A percentile compares a stretch with the other conserved stretches of the same genome.
phyloP scores from a whole-genome alignment of 352 stramenopile species.

The Phytophthora europaea region DNA sequence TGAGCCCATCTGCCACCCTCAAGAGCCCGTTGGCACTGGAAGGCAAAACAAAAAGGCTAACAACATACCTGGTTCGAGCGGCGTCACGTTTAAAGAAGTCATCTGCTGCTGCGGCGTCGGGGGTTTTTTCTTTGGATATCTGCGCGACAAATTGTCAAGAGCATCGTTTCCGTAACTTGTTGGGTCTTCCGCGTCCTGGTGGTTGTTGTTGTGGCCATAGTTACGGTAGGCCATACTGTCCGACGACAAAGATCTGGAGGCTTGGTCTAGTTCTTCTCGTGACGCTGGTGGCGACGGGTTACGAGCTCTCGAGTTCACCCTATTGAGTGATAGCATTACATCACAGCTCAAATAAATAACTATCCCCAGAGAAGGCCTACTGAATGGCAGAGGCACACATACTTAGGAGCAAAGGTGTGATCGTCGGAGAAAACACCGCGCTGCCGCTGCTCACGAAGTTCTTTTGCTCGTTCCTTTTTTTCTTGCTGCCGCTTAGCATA shows the following conservation, averaged over 20 bases:
- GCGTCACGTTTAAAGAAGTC: conserved; percentile 30
- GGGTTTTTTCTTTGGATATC: conserved; percentile 65
- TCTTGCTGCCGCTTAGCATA: conserved; percentile 85
- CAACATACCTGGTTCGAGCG: conserved; percentile 60
- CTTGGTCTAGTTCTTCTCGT: conserved; percentile 62
- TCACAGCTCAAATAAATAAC: background rate
- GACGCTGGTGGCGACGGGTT: conserved; percentile 43
- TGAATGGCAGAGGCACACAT: conserved; percentile 6
- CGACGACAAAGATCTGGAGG: conserved; percentile 26
- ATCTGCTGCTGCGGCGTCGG: conserved; percentile 39
- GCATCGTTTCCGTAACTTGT: conserved; percentile 44
- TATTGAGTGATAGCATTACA: conserved; percentile 13
- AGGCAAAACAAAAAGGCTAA: conserved; percentile 4
- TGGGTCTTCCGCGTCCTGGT: conserved; percentile 41
- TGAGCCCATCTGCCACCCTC: background rate
- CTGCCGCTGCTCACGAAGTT: conserved; percentile 76
- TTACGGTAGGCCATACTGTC: conserved; percentile 31
- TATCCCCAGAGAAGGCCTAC: background rate
- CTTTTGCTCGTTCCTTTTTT: conserved; percentile 79
- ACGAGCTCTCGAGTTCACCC: conserved; percentile 57
- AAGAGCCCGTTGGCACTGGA: background rate
- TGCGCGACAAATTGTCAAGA: conserved; percentile 72
- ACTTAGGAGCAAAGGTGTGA: conserved; percentile 87
- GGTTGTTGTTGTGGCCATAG: conserved; percentile 65
- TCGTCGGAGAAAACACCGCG: conserved; percentile 78